These are phyloP conservation scores for Phytophthora fragariae DNA, from an alignment of 352 stramenopile genomes.

Conservation along the genomic window DNA sequence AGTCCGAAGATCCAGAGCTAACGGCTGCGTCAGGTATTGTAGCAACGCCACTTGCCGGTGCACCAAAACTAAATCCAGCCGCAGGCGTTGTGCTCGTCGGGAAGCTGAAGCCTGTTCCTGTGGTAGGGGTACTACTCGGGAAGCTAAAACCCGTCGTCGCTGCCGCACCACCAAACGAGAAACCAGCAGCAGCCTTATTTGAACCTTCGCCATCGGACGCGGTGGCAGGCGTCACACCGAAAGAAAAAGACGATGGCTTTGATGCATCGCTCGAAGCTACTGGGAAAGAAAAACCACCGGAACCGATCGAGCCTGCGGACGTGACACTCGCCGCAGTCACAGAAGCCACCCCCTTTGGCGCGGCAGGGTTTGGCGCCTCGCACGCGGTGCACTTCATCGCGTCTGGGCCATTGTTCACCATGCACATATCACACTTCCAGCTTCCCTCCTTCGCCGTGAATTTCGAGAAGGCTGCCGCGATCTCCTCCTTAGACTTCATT, in stretches of 20 bases:
- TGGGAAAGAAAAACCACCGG: conserved; percentile 51
- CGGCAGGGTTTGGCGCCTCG: conserved; percentile 56
- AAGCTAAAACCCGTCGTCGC: conserved; percentile 26
- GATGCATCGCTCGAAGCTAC: conserved; percentile 14
- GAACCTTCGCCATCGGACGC: not conserved
- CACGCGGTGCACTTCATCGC: conserved; percentile 57
- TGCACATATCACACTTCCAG: conserved; percentile 68
- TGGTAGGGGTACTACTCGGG: conserved; percentile 1
- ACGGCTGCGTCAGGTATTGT: not conserved
- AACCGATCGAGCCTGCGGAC: conserved; percentile 45
- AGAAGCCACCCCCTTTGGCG: conserved; percentile 38
- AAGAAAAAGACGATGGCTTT: conserved; percentile 53
- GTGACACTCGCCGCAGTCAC: conserved; percentile 25
- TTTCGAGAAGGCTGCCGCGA: conserved; percentile 55
- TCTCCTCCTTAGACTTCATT: conserved; percentile 69
- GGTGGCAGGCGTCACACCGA: conserved; percentile 29
- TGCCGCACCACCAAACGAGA: conserved; percentile 33
- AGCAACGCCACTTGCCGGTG: not conserved
- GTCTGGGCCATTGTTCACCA: conserved; percentile 51
- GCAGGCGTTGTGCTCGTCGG: not conserved
- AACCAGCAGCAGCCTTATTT: conserved; percentile 23
- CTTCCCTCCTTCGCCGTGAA: conserved; percentile 59
- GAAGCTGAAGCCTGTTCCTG: conserved; percentile 22
- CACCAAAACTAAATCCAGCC: conserved; percentile 15
- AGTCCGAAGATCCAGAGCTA: not conserved